Conservation (phyloP, 345 rosid species). For the Toxicodendron radicans region DNA sequence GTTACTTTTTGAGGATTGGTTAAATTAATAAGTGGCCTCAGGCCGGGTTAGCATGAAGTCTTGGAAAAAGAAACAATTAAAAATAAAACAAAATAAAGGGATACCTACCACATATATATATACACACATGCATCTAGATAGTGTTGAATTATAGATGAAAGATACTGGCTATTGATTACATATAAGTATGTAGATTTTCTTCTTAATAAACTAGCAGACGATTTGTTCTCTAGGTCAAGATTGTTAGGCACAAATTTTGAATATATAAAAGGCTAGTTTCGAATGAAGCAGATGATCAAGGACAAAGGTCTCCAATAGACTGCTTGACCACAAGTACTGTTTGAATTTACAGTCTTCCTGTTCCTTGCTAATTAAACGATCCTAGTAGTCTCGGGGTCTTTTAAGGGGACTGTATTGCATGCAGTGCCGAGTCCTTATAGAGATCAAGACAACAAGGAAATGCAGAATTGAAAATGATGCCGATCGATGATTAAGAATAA, state of each 20-base stretch:
- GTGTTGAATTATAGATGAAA: background rate
- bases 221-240: constrained; percentile 10
- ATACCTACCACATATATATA: background rate
- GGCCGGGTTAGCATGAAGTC: background rate
- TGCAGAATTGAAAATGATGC: background rate
- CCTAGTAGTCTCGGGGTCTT: background rate
- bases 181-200: background rate
- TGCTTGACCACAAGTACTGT: background rate
- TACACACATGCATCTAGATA: too few species aligned
- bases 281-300: background rate
- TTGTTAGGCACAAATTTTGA: background rate
- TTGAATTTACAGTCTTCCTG: background rate
- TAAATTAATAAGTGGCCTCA: background rate
- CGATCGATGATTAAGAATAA: background rate
- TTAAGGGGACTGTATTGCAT: background rate
- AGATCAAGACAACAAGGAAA: background rate
- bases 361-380: background rate
- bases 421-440: background rate
- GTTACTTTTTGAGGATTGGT: background rate
- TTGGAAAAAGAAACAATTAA: background rate
- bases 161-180: background rate
- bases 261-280: background rate
- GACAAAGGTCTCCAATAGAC: background rate
- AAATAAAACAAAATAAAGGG: background rate
- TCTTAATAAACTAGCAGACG: background rate